These are phyloP conservation scores for Rubia occidens DNA, from an alignment of 305 asterid species.

Conservation along the genomic window DNA sequence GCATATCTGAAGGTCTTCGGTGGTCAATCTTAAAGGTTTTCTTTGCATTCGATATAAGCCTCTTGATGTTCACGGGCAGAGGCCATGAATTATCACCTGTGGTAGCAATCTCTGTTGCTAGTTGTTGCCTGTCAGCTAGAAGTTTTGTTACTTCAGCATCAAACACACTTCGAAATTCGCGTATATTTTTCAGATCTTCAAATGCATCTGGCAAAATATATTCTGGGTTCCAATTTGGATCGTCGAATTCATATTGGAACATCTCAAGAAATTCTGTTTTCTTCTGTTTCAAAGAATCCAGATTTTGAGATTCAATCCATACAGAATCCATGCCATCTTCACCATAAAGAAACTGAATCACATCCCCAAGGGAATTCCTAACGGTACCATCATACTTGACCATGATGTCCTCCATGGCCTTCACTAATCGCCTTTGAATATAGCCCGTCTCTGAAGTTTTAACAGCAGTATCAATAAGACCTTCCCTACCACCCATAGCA, in stretches of 20 bases:
- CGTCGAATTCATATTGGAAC: constrained; percentile 81
- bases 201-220: constrained; percentile 82
- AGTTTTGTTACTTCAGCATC: constrained; percentile 97
- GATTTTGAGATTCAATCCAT: constrained; percentile 91
- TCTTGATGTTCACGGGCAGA: constrained; percentile 80
- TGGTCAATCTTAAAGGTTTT: constrained; percentile 93
- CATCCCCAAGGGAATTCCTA: constrained; percentile 93
- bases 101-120: constrained; percentile 88
- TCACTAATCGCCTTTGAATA: constrained; percentile 90
- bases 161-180: constrained; percentile 90
- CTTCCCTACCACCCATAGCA: constrained; percentile 99
- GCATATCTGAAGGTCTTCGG: constrained; percentile 94
- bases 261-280: constrained; percentile 51
- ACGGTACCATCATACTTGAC: constrained; percentile 98
- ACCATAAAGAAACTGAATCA: constrained; percentile 94
- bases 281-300: constrained; percentile 85
- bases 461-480: constrained; percentile 97
- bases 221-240: constrained; percentile 71
- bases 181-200: constrained; percentile 79
- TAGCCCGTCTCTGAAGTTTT: constrained; percentile 98
- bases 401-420: constrained; percentile 99
- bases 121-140: constrained; percentile 77
- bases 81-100: constrained; percentile 94
- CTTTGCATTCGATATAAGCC: constrained; percentile 87
- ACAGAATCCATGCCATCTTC: constrained; percentile 99